A percentile compares a stretch with the other conserved stretches of the same genome.
phyloP scores from a whole-genome alignment of 768 basidiomycete genomes.

The Kwoniella mangroviensis region DNA sequence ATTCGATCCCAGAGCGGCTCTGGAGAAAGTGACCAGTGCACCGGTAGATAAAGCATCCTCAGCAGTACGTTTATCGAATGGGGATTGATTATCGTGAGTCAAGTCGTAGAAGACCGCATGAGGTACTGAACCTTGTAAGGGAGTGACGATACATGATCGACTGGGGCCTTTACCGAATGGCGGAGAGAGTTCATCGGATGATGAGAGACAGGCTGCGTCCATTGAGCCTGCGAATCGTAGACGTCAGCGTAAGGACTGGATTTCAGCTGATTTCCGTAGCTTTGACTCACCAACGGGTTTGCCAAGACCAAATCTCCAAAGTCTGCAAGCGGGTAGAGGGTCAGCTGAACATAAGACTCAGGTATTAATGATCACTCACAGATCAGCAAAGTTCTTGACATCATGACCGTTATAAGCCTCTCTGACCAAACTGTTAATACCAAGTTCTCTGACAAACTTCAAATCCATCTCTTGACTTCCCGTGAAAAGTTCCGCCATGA shows the following conservation, averaged over 20 bases:
- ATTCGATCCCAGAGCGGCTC: constrained; percentile 85
- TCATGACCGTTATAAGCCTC: constrained; percentile 86
- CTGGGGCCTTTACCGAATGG: constrained; percentile 81
- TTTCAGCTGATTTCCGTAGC: too few relatives aligned
- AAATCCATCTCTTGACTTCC: constrained; percentile 93
- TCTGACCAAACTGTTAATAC: constrained; percentile 89
- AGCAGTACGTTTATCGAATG: constrained; percentile 83
- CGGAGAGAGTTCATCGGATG: constrained; percentile 73
- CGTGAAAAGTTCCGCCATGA: constrained; percentile 96
- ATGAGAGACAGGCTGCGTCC: constrained; percentile 84
- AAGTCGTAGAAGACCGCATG: constrained; percentile 94
- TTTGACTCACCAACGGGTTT: constrained; percentile 79
- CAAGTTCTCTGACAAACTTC: constrained; percentile 85
- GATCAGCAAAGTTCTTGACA: constrained; percentile 84
- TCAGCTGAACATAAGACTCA: background rate
- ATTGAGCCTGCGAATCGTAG: constrained; percentile 71
- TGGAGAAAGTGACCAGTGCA: constrained; percentile 87
- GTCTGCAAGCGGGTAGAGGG: constrained; percentile 33
- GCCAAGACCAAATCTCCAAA: constrained; percentile 87
- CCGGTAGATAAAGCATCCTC: constrained; percentile 95
- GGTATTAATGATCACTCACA: constrained; percentile 56
- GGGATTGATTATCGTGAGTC: constrained; percentile 97
- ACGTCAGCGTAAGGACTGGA: too few relatives aligned
- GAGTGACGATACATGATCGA: constrained; percentile 73
- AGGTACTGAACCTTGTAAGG: constrained; percentile 81